Evolutionary conservation across 1,139 yeast genomes (phyloP).

Genomic region (Zygotorulaspora mrakii): DNA sequence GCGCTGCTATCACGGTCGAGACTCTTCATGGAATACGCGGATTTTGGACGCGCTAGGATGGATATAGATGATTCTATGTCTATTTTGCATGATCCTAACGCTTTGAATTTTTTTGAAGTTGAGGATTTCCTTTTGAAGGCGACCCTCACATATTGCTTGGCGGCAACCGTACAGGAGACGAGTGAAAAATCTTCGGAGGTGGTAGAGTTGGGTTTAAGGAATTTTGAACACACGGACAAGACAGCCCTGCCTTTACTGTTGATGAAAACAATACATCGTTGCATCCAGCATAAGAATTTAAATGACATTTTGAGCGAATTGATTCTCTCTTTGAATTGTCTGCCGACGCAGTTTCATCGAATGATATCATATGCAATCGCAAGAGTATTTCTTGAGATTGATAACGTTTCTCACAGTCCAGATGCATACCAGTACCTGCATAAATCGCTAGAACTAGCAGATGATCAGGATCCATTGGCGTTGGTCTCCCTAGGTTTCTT

Average conservation of each 20-base stretch:
- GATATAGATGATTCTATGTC: slow-evolving; percentile 17
- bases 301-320: slow-evolving; percentile 10
- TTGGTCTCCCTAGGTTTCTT: slow-evolving; percentile 66
- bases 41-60: slow-evolving; percentile 13
- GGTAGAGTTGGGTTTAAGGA: slow-evolving; percentile 12
- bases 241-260: slow-evolving; percentile 15
- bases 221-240: slow-evolving; percentile 16
- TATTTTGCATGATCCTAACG: slow-evolving; percentile 15
- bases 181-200: slow-evolving; percentile 7
- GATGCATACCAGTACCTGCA: slow-evolving; percentile 51
- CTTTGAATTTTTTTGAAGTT: slow-evolving; percentile 9
- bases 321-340: slow-evolving; percentile 12
- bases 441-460: slow-evolving; percentile 52
- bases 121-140: slow-evolving; percentile 18
- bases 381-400: slow-evolving; percentile 21
- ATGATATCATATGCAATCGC: slow-evolving; percentile 24
- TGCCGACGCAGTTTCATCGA: slow-evolving; percentile 10
- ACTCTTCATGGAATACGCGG: slow-evolving; percentile 17
- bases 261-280: slow-evolving; percentile 15
- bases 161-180: slow-evolving; percentile 14
- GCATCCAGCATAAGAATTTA: slow-evolving; percentile 9
- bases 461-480: slow-evolving; percentile 53
- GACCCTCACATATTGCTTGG: slow-evolving; percentile 16
- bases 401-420: slow-evolving; percentile 16
- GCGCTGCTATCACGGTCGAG: slow-evolving; percentile 24